These are phyloP conservation scores for Bathelium albidoporum DNA, from an alignment of 495 filamentous ascomycete species.

Conservation along the genomic window DNA sequence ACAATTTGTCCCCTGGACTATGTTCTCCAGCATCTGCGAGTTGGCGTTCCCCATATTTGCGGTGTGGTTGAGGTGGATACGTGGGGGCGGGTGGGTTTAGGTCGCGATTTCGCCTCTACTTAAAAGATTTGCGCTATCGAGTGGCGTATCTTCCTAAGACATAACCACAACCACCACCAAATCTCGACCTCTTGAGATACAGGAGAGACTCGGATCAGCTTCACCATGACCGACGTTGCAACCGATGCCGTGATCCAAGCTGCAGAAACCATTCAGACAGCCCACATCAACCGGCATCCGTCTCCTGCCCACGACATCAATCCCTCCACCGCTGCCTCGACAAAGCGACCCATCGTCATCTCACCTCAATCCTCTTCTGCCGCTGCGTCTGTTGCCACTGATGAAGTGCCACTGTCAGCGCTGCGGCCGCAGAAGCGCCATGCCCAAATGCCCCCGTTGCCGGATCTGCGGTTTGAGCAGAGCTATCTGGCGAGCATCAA, in stretches of 20 bases:
- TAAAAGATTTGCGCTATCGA: no score
- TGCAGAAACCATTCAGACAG: constrained; percentile 67
- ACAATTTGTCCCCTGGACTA: constrained; percentile 96
- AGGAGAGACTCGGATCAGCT: neutral
- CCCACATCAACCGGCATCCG: constrained; percentile 59
- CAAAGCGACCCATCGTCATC: constrained; percentile 26
- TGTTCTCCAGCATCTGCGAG: constrained; percentile 82
- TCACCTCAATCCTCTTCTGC: constrained; percentile 15
- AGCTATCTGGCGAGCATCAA: constrained; percentile 83
- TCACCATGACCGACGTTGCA: constrained; percentile 28
- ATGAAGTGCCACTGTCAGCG: constrained; percentile 33
- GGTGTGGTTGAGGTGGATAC: constrained; percentile 6
- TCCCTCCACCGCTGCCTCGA: constrained; percentile 55
- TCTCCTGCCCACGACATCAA: constrained; percentile 67
- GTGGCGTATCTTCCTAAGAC: no score
- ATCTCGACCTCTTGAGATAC: neutral
- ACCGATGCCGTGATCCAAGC: constrained; percentile 51
- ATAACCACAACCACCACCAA: neutral
- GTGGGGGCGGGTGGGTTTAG: neutral
- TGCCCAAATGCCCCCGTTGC: constrained; percentile 63
- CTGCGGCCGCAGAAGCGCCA: constrained; percentile 41
- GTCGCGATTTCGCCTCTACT: neutral
- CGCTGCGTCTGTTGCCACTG: constrained; percentile 24
- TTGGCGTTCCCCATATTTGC: constrained; percentile 66
- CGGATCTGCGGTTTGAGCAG: constrained; percentile 93